Base-by-base conservation (phyloP, 306 rosid genomes). In the Phaseolus lunatus region DNA sequence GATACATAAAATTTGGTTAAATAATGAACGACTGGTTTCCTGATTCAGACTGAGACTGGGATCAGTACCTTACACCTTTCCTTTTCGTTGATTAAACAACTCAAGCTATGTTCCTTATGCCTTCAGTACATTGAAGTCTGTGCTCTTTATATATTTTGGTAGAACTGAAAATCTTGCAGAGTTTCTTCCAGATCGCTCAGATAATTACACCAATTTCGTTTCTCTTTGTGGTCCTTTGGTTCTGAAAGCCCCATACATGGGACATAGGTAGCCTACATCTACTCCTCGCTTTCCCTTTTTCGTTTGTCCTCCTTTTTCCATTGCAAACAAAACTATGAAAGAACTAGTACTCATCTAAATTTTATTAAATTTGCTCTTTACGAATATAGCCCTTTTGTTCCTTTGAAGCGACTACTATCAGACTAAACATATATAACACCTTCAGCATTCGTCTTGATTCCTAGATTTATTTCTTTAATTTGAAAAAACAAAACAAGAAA, bases 71-170 rank as follows among this genome's bases (percentile, higher is more conserved):
- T 77, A 71, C 23, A 19, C 84, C 75, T 73, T 80, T 80, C 76
- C 83, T 75, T 85, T 83, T 81, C 56, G 39, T 87, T 88, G 93
- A 88, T 89, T 91, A 90, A 94, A 91, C 98, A 65, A 89, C 84
- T 84, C 95, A 78, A 75, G 75, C 93, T 80, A 88, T 91, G 98
- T 91, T 93, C 95, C 91, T 93, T 86, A 48, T 91, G 97, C 84
- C 87, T 85, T 89, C 67, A 76, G 77, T 83, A 78, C 98, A 80
- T 89, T 83, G 95, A 86, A 91, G 82, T 91, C 87, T 82, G 93
- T 84, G 95, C 92, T 88, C 47, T 22, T 66, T 52, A 20, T 61
- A 73, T 76, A 73, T 56, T 70, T 84, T 79, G 80, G 76, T 56
- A 58, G 23, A 84, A 81, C 88, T 74, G 77, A 80, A 78, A 79